Evolutionary conservation across 2,329 filamentous ascomycete genomes (phyloP), one percentile per base, ranked within the genome.

Genomic region (Sporothrix pallida): DNA sequence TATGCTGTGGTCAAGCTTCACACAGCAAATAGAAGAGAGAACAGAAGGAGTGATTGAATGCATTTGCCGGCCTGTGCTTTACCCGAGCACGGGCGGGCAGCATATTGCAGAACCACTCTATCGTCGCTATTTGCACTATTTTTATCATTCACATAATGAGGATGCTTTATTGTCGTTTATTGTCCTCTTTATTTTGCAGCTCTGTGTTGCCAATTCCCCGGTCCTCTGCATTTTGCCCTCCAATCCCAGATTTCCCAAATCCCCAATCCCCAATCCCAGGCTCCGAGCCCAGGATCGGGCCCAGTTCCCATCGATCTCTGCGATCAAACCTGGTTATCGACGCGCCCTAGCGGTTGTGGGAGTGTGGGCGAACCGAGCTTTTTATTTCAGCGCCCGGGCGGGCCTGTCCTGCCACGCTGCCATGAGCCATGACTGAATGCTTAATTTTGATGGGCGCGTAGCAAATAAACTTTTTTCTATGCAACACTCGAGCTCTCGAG

Each of bases 301-400:
- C 60, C 60, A 44, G 60, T 63, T 69, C 69, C 74, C 74, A 74
- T 72, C 72, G 72, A 75, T 75, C 74, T 75, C 26, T 62, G 56
- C 46, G 67, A 75, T 70, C 73, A 74, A 74, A 67, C 63, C 73
- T 73, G 65, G 72, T 73, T 65, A 69, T 63, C 72, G 42, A 68
- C 5, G 71, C 37, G 50, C 48, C 37, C 60, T 54, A 67, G 58
- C 58, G 58, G 58, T 26, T 58, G n/a, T 58, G 54, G 20, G 9
- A 44, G 17, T 63, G 67, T 42, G 46, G 46, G 58, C 62, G 62
- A 65, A 48, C 62, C 62, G 17, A n/a, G 42, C 62, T 17, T 48
- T 37, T 37, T 37, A 37, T 37, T 37, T 37, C 62, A 48, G 10
- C 62, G 62, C 42, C 62, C 62, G n/a, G 62, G 15, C 62, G 42